Evolutionary conservation across 1,284 basidiomycete genomes (phyloP).

Genomic region (Dichomitus squalens): DNA sequence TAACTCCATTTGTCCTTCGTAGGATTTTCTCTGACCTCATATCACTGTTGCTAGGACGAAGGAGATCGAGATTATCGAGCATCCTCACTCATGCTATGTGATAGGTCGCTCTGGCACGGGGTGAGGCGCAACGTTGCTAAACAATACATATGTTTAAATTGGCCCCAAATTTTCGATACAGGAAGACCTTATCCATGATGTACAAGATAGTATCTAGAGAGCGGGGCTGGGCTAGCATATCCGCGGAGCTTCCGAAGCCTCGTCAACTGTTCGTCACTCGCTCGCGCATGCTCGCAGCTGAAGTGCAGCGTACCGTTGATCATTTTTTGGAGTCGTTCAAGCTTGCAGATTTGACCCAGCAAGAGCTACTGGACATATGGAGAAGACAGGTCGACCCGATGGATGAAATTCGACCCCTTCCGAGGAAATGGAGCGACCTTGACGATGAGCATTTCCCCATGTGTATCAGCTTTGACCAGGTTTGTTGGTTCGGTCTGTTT

Average conservation of each 20-base stretch:
- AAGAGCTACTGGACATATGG: constrained; percentile 37
- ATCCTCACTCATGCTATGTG: constrained; percentile 63
- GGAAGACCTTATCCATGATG: constrained; percentile 75
- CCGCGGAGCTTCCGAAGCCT: constrained; percentile 34
- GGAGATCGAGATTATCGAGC: constrained; percentile 63
- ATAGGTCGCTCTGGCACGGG: constrained; percentile 62
- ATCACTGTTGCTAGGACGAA: constrained; percentile 41
- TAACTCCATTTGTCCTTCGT: not conserved
- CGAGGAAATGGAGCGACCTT: constrained; percentile 55
- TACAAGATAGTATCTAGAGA: constrained; percentile 73
- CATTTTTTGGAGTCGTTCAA: constrained; percentile 52
- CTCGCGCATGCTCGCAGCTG: constrained; percentile 61
- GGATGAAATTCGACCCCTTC: constrained; percentile 47
- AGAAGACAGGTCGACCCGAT: constrained; percentile 23
- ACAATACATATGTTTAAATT: not conserved
- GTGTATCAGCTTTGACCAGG: constrained; percentile 66
- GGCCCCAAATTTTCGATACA: constrained; percentile 29
- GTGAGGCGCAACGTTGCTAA: constrained; percentile 35
- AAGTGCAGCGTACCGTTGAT: constrained; percentile 63
- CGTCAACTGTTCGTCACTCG: constrained; percentile 75
- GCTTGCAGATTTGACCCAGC: constrained; percentile 38
- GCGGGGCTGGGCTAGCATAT: constrained; percentile 43
- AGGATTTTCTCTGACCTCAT: too few species aligned
- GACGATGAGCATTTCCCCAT: constrained; percentile 67
- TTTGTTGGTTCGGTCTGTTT: constrained; percentile 34